A percentile compares a stretch with the other conserved stretches of the same genome.
Conservation (phyloP, 2,329 filamentous ascomycete species). For the Colletotrichum tropicicola region DNA sequence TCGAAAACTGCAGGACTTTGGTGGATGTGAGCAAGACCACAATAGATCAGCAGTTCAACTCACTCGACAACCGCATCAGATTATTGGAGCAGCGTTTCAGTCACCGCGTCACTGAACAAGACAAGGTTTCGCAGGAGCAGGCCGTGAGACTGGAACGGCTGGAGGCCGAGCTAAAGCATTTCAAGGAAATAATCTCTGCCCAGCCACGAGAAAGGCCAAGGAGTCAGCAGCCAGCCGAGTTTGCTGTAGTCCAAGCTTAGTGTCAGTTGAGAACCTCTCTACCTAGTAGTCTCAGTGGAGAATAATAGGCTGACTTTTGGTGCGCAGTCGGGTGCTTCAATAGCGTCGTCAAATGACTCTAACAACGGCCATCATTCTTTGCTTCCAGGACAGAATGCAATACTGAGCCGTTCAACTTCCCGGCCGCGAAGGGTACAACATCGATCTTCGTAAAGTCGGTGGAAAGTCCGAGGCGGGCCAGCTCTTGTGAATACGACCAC, state of each 20-base stretch:
- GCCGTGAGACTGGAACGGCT: slow-evolving; percentile 4
- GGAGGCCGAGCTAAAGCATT: background rate
- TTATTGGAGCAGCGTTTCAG: background rate
- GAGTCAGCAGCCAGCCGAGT: background rate
- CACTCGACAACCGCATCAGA: background rate
- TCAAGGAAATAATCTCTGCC: background rate
- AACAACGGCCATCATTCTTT: no score
- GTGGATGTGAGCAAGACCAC: slow-evolving; percentile 11
- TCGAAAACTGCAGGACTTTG: slow-evolving; percentile 17
- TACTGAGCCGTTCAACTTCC: no score
- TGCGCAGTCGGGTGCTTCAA: no score
- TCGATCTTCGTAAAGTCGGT: no score
- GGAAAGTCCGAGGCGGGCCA: no score
- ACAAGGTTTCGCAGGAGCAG: background rate
- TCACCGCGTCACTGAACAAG: background rate
- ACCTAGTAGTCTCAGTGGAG: background rate
- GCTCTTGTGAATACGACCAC: no score
- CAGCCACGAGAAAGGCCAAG: background rate
- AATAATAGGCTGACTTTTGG: background rate
- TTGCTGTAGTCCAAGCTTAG: background rate
- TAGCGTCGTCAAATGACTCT: no score
- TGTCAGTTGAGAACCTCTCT: background rate
- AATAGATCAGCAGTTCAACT: slow-evolving; percentile 1
- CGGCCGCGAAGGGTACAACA: no score
- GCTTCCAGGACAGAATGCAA: no score